These are phyloP conservation scores for Colletotrichum destructivum DNA, from an alignment of 2,329 filamentous ascomycete genomes.

Conservation along the genomic window DNA sequence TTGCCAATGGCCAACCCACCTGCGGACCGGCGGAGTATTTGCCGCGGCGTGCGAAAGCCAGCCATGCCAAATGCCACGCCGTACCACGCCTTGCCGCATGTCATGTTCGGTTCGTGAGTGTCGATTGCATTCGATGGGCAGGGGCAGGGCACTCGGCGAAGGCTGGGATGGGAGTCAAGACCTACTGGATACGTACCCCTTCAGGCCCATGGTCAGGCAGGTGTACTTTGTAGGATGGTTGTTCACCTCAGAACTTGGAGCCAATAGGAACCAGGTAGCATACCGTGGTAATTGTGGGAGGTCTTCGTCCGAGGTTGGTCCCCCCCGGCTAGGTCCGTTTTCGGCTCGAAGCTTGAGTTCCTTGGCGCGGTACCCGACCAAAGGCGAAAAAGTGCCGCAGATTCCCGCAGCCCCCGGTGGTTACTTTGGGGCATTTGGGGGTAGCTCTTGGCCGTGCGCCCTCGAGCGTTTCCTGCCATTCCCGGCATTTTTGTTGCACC, in stretches of 20 bases:
- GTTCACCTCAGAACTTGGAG: background rate
- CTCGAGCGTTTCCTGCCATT: constrained; percentile 6
- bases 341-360: constrained; percentile 39
- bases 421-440: background rate
- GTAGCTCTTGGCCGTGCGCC: constrained; percentile 24
- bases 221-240: background rate
- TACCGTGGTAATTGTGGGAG: constrained; percentile 18
- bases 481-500: background rate
- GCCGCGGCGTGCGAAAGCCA: constrained; percentile 14
- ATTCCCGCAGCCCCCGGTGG: constrained; percentile 9
- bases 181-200: background rate
- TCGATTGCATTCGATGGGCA: constrained; percentile 18
- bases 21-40: background rate
- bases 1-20: constrained; percentile 35
- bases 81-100: background rate
- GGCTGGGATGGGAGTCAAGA: background rate
- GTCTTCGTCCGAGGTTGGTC: constrained; percentile 10
- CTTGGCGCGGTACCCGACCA: constrained; percentile 38
- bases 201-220: background rate
- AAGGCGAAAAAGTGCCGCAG: constrained; percentile 31
- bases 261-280: background rate
- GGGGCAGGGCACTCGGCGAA: constrained; percentile 8
- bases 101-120: background rate
- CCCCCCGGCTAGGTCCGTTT: constrained; percentile 35
- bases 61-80: background rate